Base-by-base conservation (phyloP, 192 early-diverging fungal genomes). In the Rhizoclosmatium globosum region DNA sequence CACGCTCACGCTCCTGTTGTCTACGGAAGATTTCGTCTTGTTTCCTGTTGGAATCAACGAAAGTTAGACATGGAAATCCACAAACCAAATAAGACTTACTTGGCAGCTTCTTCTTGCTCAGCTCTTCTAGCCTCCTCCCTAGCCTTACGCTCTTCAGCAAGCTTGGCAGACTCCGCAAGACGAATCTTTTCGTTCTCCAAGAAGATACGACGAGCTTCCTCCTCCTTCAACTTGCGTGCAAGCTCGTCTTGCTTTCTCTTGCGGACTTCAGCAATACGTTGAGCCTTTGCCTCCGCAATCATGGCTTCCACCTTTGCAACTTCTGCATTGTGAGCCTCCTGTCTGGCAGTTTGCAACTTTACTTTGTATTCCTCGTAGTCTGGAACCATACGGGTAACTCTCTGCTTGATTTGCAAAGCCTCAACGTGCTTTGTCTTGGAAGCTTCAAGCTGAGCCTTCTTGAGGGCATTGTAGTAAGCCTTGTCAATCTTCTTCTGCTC, bases 401-500 rank as follows among this genome's bases (percentile, higher is more conserved):
- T 93, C 47, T 76, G 64, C 89, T 99, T 99, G 71, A 93, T 76
- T 71, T 85, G 82, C 71, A 97, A 83, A 56, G 92, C 94, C 43
- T 93, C 88, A 38, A 79, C 83, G 81, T 95, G 92, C 81, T 93
- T 92, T 59, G 85, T 71, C 67, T 80, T 81, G 42, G 95, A 82
- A 57, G 92, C 84, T 53, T 89, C 90, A n/a, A 92, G 80, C 68
- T 91, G 87, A 39, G 91, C 91, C 81, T 91, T 90, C 78, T 88
- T 84, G 42, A 93, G 90, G 53, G 89, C 91, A 42, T 94, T 91
- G 82, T 96, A 90, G 83, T 89, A 90, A 60, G 92, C 93, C 76
- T 85, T 84, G 82, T 99, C 98, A n/a, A 80, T 82, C 83, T 87
- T 88, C 84, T 94, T 94, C 84, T 99, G 97, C 48, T 88, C 86